Evolutionary conservation across 306 rosid genomes (phyloP), one percentile per base, ranked within the genome.

Genomic region (Dryas octopetala): DNA sequence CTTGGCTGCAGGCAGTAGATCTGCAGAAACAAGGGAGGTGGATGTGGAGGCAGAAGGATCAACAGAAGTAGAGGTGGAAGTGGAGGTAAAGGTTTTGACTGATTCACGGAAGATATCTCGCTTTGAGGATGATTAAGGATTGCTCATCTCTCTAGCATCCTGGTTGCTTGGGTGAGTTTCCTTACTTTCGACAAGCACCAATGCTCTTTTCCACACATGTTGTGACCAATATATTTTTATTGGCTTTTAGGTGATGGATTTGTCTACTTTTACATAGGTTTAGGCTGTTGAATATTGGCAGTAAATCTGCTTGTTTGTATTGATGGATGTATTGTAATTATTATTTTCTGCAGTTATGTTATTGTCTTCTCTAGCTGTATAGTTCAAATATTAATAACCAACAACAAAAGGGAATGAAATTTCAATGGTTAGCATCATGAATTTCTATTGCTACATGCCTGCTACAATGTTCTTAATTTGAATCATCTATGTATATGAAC

Each of bases 51-150:
- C 76, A 32, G 82, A 74, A 43, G 73, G 41, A 8, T 75, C 87
- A 66, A 84, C 74, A 8, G 85, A 82, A 78, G 66, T 70, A 80
- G 91, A 88, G 59, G 66, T 79, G 50, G 85, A 80, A 6, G 88
- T 88, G 74, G 77, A 88, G 64, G 82, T 84, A 38, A 85, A 90
- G 89, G 80, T 85, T 62, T 16, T 80, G 55, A 66, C 82, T 44
- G 54, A 72, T 71, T 70, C 88, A 68, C 87, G 57, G 54, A 76
- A 69, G 75, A 17, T 74, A 5, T 73, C 68, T 41, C 71, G 16
- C 14, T 80, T 78, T 1, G 93, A 85, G 75, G 96, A 90, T 58
- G 91, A 88, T 80, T 93, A 89, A 71, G 77, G 84, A 57, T 85
- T 82, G 87, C 45, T 64, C 80, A 72, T 68, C 48, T 68, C 74